Percentiles rank a stretch among this genome's conserved stretches.
Conservation (phyloP, 306 rosid genomes). For the Spatholobus suberectus region DNA sequence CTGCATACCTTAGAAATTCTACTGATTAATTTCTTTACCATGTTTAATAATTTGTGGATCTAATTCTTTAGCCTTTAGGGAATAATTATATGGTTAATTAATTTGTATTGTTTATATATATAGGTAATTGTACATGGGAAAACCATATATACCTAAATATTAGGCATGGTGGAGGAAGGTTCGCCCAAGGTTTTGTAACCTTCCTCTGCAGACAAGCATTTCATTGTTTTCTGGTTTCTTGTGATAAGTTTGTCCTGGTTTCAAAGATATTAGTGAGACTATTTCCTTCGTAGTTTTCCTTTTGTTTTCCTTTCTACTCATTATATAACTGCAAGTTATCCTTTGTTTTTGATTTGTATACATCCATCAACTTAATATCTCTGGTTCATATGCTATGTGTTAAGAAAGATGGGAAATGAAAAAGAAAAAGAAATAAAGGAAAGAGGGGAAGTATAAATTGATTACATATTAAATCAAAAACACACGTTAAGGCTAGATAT, state of each 20-base stretch:
- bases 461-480: not conserved
- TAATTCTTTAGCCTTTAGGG: constrained; percentile 59
- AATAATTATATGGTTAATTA: constrained; percentile 46
- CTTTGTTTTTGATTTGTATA: not conserved
- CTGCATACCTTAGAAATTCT: constrained; percentile 37
- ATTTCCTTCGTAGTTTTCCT: not conserved
- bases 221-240: constrained; percentile 43
- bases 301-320: constrained; percentile 1
- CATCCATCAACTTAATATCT: not conserved
- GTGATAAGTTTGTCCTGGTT: constrained; percentile 50
- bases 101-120: constrained; percentile 34
- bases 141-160: constrained; percentile 42
- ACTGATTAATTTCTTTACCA: constrained; percentile 38
- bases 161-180: constrained; percentile 50
- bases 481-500: not conserved
- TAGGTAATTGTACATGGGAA: constrained; percentile 60
- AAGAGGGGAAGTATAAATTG: not conserved
- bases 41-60: constrained; percentile 36
- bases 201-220: constrained; percentile 48
- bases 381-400: not conserved
- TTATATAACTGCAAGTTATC: not conserved
- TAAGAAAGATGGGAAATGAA: not conserved
- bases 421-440: not conserved
- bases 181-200: constrained; percentile 53
- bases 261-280: constrained; percentile 33